Percentiles rank a stretch among this genome's conserved stretches.
These are phyloP conservation scores for Lachancea quebecensis DNA, from an alignment of 805 yeast genomes.

Conservation along the genomic window DNA sequence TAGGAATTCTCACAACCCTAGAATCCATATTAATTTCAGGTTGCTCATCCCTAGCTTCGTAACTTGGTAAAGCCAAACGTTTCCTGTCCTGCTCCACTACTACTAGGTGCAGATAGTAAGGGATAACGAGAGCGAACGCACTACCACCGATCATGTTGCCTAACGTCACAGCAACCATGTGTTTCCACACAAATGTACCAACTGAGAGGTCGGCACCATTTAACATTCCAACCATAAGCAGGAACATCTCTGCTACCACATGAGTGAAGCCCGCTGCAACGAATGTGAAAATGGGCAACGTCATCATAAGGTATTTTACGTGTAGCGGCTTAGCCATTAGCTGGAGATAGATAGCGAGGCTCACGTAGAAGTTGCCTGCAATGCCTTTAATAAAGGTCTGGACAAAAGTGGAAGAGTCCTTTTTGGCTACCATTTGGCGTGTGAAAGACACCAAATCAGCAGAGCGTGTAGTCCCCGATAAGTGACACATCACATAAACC, in stretches of 20 bases:
- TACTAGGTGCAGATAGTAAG: conserved; percentile 66
- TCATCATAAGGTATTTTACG: conserved; percentile 58
- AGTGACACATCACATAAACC: conserved; percentile 54
- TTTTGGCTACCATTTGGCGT: conserved; percentile 36
- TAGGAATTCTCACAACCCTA: conserved; percentile 55
- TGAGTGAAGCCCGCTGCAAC: conserved; percentile 76
- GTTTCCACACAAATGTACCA: conserved; percentile 63
- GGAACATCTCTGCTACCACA: conserved; percentile 75
- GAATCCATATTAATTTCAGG: conserved; percentile 74
- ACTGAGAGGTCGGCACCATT: conserved; percentile 61
- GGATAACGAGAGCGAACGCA: conserved; percentile 54
- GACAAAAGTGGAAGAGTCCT: conserved; percentile 44
- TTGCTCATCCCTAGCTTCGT: conserved; percentile 71
- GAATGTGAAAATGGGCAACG: conserved; percentile 67
- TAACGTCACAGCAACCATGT: conserved; percentile 59
- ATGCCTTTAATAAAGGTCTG: conserved; percentile 63
- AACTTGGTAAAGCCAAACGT: conserved; percentile 54
- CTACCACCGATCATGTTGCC: conserved; percentile 81
- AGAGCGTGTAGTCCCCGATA: conserved; percentile 42
- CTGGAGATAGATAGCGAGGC: conserved; percentile 69
- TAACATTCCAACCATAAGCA: conserved; percentile 58
- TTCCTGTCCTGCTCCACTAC: conserved; percentile 68
- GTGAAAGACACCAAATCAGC: conserved; percentile 44
- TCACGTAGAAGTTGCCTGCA: conserved; percentile 73
- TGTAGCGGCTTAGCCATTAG: conserved; percentile 74